phyloP scores from a whole-genome alignment of 2,329 filamentous ascomycete species.

The Ophiostoma sp. region DNA sequence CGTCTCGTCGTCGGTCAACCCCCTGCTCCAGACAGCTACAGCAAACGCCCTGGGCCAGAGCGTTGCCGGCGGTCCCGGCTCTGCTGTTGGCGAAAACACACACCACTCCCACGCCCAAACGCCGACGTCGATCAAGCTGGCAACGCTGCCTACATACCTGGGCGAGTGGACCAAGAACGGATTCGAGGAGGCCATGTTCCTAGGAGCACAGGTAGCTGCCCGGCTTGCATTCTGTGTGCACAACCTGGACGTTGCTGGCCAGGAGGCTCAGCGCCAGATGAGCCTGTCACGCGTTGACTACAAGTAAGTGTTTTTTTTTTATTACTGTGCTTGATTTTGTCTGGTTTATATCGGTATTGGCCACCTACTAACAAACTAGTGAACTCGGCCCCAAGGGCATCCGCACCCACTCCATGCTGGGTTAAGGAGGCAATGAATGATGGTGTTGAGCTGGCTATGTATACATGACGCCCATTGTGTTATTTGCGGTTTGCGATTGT shows the following conservation, averaged over 20 bases:
- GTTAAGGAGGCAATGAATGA: slow-evolving; percentile 30
- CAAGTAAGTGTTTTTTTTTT: slow-evolving; percentile 45
- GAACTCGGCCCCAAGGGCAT: slow-evolving; percentile 52
- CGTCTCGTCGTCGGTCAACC: slow-evolving; percentile 61
- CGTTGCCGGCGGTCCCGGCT: slow-evolving; percentile 29
- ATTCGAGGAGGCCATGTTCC: slow-evolving; percentile 76
- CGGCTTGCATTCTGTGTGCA: slow-evolving; percentile 55
- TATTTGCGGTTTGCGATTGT: neutral
- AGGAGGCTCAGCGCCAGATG: slow-evolving; percentile 52
- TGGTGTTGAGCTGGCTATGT: neutral
- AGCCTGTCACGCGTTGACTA: slow-evolving; percentile 56
- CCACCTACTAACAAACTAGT: slow-evolving; percentile 34
- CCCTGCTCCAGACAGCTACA: slow-evolving; percentile 85
- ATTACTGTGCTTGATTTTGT: neutral
- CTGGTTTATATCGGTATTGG: neutral
- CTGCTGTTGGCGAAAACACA: slow-evolving; percentile 35
- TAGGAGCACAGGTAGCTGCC: slow-evolving; percentile 81
- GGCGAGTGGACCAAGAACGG: slow-evolving; percentile 81
- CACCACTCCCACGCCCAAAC: slow-evolving; percentile 63
- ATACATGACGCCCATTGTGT: neutral
- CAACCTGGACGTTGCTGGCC: slow-evolving; percentile 49
- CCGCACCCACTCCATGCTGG: slow-evolving; percentile 50
- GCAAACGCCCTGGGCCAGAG: slow-evolving; percentile 38
- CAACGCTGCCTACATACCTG: slow-evolving; percentile 76
- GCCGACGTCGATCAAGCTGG: slow-evolving; percentile 75